phyloP scores from a whole-genome alignment of 2,329 filamentous ascomycete species.

The Colletotrichum truncatum region DNA sequence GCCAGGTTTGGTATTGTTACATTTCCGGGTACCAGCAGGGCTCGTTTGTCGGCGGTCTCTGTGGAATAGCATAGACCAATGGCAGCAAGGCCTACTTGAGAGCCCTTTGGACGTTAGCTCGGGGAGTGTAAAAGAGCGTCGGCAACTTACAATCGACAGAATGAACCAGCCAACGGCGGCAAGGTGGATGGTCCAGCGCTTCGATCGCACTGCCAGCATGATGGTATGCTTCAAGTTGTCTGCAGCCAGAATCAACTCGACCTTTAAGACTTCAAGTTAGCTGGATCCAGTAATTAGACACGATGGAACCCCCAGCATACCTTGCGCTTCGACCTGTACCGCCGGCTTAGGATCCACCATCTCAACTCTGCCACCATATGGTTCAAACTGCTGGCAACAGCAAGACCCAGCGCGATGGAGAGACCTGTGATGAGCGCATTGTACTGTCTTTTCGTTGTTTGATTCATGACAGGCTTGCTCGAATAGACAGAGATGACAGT shows the following conservation, averaged over 20 bases:
- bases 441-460: constrained; percentile 48
- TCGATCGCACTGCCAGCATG: constrained; percentile 38
- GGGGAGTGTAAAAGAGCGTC: no score
- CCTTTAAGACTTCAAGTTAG: background rate
- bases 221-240: constrained; percentile 41
- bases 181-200: constrained; percentile 37
- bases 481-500: constrained; percentile 40
- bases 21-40: constrained; percentile 43
- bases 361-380: constrained; percentile 52
- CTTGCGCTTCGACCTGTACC: constrained; percentile 47
- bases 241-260: constrained; percentile 41
- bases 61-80: constrained; percentile 53
- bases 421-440: constrained; percentile 55
- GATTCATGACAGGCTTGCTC: constrained; percentile 39
- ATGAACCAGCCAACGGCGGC: constrained; percentile 40
- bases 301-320: constrained; percentile 36
- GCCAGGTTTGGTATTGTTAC: constrained; percentile 48
- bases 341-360: constrained; percentile 54
- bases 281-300: background rate
- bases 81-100: constrained; percentile 53
- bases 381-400: constrained; percentile 52
- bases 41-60: constrained; percentile 44
- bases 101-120: constrained; percentile 38
- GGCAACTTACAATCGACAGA: constrained; percentile 39
- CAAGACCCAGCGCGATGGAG: constrained; percentile 51